These are phyloP conservation scores for Chiua virens DNA, from an alignment of 768 basidiomycete species.

Conservation along the genomic window DNA sequence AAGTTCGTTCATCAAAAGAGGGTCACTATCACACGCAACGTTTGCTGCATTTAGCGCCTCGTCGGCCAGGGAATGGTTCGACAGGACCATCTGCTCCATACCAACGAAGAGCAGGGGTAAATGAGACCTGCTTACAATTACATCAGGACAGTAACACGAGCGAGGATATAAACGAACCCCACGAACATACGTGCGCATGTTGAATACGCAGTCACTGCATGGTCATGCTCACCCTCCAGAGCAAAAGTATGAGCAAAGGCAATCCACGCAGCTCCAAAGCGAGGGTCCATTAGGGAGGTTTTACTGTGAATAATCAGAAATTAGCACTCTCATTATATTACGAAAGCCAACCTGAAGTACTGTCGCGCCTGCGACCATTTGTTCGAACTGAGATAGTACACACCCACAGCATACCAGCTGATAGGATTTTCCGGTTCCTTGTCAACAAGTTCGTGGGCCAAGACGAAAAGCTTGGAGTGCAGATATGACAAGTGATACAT, in stretches of 20 bases:
- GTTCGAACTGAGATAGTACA: conserved; percentile 88
- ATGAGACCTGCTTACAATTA: conserved; percentile 74
- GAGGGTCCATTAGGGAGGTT: conserved; percentile 93
- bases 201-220: conserved; percentile 97
- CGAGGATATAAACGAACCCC: conserved; percentile 56
- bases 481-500: conserved; percentile 94
- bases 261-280: conserved; percentile 96
- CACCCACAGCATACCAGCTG: conserved; percentile 98
- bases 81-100: conserved; percentile 95
- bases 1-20: conserved; percentile 86
- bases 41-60: conserved; percentile 86
- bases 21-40: conserved; percentile 82
- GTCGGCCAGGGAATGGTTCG: conserved; percentile 76
- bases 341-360: conserved; percentile 79
- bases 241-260: conserved; percentile 98
- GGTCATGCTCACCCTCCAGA: conserved; percentile 96
- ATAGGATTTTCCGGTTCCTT: conserved; percentile 89
- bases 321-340: background rate
- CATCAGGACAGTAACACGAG: background rate
- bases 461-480: conserved; percentile 90
- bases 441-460: conserved; percentile 95
- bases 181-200: conserved; percentile 94
- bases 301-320: conserved; percentile 55
- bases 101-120: conserved; percentile 94
- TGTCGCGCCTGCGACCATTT: conserved; percentile 92